phyloP scores from a whole-genome alignment of 2,329 filamentous ascomycete species.

The Trichophyton mentagrophytes region DNA sequence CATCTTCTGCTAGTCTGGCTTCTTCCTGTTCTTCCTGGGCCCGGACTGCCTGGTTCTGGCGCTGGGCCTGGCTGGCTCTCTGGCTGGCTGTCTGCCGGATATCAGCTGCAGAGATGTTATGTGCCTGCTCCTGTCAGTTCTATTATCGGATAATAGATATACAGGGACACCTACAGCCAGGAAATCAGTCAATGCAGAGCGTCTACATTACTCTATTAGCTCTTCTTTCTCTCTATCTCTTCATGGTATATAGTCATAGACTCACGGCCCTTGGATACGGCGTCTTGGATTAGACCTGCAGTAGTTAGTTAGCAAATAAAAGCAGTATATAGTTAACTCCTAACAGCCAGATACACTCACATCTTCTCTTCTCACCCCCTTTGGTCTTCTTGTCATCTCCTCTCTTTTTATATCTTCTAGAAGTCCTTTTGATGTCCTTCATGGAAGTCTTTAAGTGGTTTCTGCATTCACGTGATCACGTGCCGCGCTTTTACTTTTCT shows the following conservation, averaged over 20 bases:
- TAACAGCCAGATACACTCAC: not conserved
- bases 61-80: constrained; percentile 39
- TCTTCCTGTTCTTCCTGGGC: not conserved
- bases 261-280: constrained; percentile 31
- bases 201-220: constrained; percentile 26
- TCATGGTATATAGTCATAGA: not conserved
- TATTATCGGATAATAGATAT: no score
- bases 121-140: constrained; percentile 31
- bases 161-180: constrained; percentile 39
- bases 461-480: constrained; percentile 12
- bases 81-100: constrained; percentile 48
- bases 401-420: not conserved
- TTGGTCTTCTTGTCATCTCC: not conserved
- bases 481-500: constrained; percentile 11
- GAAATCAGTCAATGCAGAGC: constrained; percentile 56
- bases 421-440: not conserved
- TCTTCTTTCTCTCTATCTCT: not conserved
- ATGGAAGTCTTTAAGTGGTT: constrained; percentile 7
- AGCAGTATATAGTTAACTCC: not conserved
- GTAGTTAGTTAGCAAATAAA: no score
- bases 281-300: constrained; percentile 8
- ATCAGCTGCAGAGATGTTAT: constrained; percentile 53
- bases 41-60: constrained; percentile 22
- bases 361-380: not conserved
- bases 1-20: not conserved